Percentiles rank a stretch among this genome's conserved stretches.
Evolutionary conservation across 1,139 yeast genomes (phyloP).

Genomic region (Zygoascus sp.): DNA sequence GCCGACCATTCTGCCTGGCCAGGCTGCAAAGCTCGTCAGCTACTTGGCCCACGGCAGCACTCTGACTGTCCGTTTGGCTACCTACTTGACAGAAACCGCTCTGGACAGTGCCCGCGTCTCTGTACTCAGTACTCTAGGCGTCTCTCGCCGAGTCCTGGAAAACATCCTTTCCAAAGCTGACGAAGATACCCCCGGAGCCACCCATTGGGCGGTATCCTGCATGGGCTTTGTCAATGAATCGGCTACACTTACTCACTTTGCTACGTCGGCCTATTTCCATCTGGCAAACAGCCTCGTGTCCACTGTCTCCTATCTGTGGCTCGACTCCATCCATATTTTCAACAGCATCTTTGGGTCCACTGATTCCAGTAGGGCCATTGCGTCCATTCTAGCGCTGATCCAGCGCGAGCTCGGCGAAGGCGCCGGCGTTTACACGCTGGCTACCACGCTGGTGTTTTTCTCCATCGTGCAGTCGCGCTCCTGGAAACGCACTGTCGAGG

Average conservation of each 20-base stretch:
- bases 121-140: slow-evolving; percentile 29
- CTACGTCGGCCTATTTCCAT: slow-evolving; percentile 32
- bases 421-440: slow-evolving; percentile 29
- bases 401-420: slow-evolving; percentile 31
- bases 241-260: slow-evolving; percentile 31
- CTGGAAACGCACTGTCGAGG: slow-evolving; percentile 28
- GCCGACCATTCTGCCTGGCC: slow-evolving; percentile 28
- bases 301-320: slow-evolving; percentile 29
- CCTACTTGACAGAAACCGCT: slow-evolving; percentile 27
- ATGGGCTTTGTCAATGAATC: slow-evolving; percentile 26
- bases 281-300: slow-evolving; percentile 27
- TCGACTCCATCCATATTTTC: slow-evolving; percentile 32
- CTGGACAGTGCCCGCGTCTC: slow-evolving; percentile 31
- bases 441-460: slow-evolving; percentile 31
- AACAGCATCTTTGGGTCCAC: slow-evolving; percentile 36
- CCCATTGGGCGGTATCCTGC: slow-evolving; percentile 24
- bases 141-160: slow-evolving; percentile 31
- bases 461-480: slow-evolving; percentile 31
- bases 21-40: slow-evolving; percentile 29
- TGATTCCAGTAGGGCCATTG: slow-evolving; percentile 33
- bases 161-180: slow-evolving; percentile 30
- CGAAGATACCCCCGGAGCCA: slow-evolving; percentile 29
- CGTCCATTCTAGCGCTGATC: slow-evolving; percentile 29
- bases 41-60: slow-evolving; percentile 30
- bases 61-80: slow-evolving; percentile 29